Conservation (phyloP, 768 basidiomycete genomes). For the Rhizopogon vulgaris region DNA sequence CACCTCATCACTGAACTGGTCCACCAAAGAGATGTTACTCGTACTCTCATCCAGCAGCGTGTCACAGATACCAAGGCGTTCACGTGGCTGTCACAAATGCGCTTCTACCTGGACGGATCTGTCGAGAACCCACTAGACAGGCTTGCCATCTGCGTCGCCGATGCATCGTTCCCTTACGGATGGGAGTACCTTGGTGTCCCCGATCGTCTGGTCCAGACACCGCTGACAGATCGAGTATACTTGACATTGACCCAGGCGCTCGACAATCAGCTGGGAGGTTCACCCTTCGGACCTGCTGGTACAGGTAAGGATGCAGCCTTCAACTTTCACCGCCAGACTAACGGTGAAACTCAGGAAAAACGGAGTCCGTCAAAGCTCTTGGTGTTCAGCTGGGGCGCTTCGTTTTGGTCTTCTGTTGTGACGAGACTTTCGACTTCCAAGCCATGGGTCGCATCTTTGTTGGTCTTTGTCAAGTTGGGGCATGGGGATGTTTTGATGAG, state of each 20-base stretch:
- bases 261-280: slow-evolving; percentile 90
- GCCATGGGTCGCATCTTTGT: slow-evolving; percentile 99
- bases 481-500: slow-evolving; percentile 98
- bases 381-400: slow-evolving; percentile 97
- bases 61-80: slow-evolving; percentile 68
- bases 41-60: slow-evolving; percentile 63
- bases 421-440: slow-evolving; percentile 99
- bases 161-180: slow-evolving; percentile 92
- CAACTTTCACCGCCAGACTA: slow-evolving; percentile 2
- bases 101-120: slow-evolving; percentile 81
- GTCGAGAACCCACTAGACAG: slow-evolving; percentile 76
- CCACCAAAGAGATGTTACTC: slow-evolving; percentile 93
- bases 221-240: slow-evolving; percentile 94
- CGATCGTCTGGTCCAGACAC: slow-evolving; percentile 96
- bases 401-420: slow-evolving; percentile 99
- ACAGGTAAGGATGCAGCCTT: slow-evolving; percentile 52
- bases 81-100: slow-evolving; percentile 97
- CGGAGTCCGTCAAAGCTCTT: slow-evolving; percentile 97
- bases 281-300: slow-evolving; percentile 97
- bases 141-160: slow-evolving; percentile 77
- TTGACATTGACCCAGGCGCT: slow-evolving; percentile 94
- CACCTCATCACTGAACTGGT: slow-evolving; percentile 98
- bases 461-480: slow-evolving; percentile 97
- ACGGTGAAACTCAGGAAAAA: slow-evolving; percentile 62
- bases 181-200: slow-evolving; percentile 99